Percentiles rank a stretch among this genome's conserved stretches.
These are phyloP conservation scores for Metarhizium guizhouense DNA, from an alignment of 2,329 filamentous ascomycete genomes.

Conservation along the genomic window DNA sequence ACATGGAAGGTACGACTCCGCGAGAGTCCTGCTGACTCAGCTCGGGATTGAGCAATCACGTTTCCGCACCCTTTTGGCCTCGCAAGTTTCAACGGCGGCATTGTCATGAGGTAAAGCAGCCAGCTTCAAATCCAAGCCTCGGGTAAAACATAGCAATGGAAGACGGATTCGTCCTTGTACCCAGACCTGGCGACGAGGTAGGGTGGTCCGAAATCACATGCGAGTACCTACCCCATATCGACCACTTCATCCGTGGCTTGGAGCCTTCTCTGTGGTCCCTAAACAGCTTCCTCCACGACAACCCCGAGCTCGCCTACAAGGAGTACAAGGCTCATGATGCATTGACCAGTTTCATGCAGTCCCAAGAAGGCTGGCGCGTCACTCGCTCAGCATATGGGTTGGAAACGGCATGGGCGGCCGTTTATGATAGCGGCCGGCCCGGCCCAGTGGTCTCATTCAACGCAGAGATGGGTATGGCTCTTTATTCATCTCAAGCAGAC, in stretches of 20 bases:
- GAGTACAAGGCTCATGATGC: conserved; percentile 32
- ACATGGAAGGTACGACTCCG: too few relatives aligned
- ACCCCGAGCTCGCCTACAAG: conserved; percentile 32
- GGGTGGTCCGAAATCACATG: not conserved
- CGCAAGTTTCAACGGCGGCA: too few relatives aligned
- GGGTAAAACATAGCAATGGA: not conserved
- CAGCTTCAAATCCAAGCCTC: too few relatives aligned
- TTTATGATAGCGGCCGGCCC: conserved; percentile 23
- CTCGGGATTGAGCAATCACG: not conserved
- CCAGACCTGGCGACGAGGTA: not conserved
- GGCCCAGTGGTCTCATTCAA: conserved; percentile 33
- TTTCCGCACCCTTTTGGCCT: too few relatives aligned
- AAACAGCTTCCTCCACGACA: conserved; percentile 32
- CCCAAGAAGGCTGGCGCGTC: conserved; percentile 27
- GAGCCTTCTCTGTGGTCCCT: conserved; percentile 21
- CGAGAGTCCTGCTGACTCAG: not conserved
- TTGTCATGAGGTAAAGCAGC: too few relatives aligned
- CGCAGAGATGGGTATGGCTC: conserved; percentile 22
- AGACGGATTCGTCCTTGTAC: not conserved
- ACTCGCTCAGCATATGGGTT: conserved; percentile 31
- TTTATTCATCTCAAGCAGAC: not conserved
- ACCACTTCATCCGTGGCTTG: conserved; percentile 9
- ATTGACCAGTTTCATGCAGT: conserved; percentile 27
- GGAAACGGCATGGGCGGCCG: conserved; percentile 34
- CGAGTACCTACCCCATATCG: conserved; percentile 31